Evolutionary conservation across 164 flowering plant genomes (phyloP).

Genomic region (Chimonanthus salicifolius): DNA sequence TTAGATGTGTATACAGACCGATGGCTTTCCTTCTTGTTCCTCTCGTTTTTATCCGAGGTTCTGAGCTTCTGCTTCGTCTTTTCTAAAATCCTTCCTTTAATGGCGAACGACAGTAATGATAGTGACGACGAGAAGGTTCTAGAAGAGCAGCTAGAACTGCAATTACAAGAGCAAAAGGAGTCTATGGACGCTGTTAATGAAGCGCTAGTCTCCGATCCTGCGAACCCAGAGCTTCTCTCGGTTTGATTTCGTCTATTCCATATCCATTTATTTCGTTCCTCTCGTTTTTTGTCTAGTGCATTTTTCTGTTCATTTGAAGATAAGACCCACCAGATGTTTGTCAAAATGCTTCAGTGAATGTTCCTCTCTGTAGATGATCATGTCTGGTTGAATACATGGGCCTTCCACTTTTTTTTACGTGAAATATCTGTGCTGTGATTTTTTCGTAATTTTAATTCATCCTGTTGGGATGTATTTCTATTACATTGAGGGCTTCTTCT

Average conservation of each 20-base stretch:
- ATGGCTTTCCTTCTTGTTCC: too few species aligned
- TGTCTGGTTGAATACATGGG: not conserved
- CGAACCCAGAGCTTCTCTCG: conserved; percentile 64
- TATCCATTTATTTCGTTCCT: not conserved
- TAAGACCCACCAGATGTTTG: not conserved
- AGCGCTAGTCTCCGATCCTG: conserved; percentile 66
- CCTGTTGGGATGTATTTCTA: not conserved
- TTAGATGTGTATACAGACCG: too few species aligned
- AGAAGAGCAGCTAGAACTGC: conserved; percentile 71
- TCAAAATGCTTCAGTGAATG: not conserved
- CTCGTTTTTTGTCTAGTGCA: not conserved
- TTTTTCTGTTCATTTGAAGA: not conserved
- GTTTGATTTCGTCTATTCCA: conserved; percentile 23
- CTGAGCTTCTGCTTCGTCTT: not conserved
- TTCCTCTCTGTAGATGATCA: not conserved
- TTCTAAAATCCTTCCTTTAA: conserved; percentile 11
- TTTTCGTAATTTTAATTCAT: too few species aligned
- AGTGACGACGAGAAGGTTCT: conserved; percentile 50
- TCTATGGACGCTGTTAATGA: conserved; percentile 52
- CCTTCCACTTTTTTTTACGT: too few species aligned
- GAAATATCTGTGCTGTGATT: too few species aligned
- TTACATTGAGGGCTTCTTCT: too few species aligned
- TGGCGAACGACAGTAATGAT: conserved; percentile 35
- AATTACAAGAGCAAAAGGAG: conserved; percentile 71
- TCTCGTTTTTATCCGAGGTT: too few species aligned